Base-by-base conservation (phyloP, 2,329 filamentous ascomycete species). In the Hymenoscyphus scutula region DNA sequence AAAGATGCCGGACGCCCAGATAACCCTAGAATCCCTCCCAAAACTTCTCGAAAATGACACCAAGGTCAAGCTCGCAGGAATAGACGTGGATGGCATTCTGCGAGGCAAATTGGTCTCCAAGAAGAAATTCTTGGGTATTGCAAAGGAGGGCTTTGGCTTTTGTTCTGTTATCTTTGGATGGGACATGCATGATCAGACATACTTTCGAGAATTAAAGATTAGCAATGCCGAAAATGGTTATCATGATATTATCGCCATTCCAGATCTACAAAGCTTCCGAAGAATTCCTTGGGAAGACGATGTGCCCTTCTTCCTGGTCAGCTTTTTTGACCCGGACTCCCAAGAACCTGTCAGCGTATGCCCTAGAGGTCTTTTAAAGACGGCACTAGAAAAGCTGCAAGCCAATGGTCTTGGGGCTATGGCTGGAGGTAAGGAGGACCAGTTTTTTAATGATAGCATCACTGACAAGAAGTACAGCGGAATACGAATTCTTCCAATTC, bases 401-500 rank as follows among this genome's bases (percentile, higher is more conserved):
- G 79, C 79, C 19, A 80, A 84, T 48, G 90, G 90, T n/a, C 89
- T 89, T 73, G 87, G 86, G 10, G 92, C 92, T 11, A 91, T 97
- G 89, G 92, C 93, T 62, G 93, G 93, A 77, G 92, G 92, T 96
- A 77, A 74, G 86, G 77, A 32, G n/a, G 7, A 27, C 23, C 15
- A 38, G 51, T 13, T 19, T 17, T 4, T 59, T 51, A 15, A 11
- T 19, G 25, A 38, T 11, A 48, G 25, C 45, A 32, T 2, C 37
- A 10, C 45, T 30, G 70, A 73, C 60, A 34, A 37, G 23, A n/a
- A 19, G 5, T 27, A 27, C 38, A 96, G 92, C 91, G 72, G 93
- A 97, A 75, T 97, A 95, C 79, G 93, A 97, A 72, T 97, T 97
- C 82, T 97, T 89, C 80, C 91, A 95, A 72, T 97, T 96, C 78